A percentile compares a stretch with the other conserved stretches of the same genome.
Evolutionary conservation across 2,329 filamentous ascomycete species (phyloP).

Genomic region (Cordyceps javanica): DNA sequence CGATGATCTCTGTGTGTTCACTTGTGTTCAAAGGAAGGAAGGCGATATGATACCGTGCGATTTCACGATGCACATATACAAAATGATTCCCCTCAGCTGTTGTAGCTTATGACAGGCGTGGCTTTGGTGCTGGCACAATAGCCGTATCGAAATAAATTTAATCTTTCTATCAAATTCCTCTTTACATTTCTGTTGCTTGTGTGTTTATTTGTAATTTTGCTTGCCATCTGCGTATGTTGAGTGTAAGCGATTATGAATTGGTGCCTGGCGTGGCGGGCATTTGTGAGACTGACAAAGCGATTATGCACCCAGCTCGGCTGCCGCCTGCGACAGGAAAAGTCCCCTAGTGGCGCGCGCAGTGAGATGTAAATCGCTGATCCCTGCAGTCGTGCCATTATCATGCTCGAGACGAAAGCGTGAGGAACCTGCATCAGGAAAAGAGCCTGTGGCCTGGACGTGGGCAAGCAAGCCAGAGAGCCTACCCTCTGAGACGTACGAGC

Average conservation of each 20-base stretch:
- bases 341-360: background rate
- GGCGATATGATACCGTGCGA: background rate
- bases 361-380: background rate
- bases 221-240: background rate
- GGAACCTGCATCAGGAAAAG: too few relatives aligned
- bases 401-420: too few relatives aligned
- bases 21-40: background rate
- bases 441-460: too few relatives aligned
- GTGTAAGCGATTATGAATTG: background rate
- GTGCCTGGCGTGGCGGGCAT: background rate
- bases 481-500: too few relatives aligned
- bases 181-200: background rate
- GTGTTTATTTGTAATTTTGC: background rate
- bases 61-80: background rate
- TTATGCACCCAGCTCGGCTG: background rate
- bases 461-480: too few relatives aligned
- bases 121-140: background rate
- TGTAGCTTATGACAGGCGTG: background rate
- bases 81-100: background rate
- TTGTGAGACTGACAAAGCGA: constrained; percentile 1
- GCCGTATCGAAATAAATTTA: background rate
- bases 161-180: background rate
- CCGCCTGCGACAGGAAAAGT: background rate
- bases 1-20: background rate
- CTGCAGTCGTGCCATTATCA: too few relatives aligned